phyloP scores from a whole-genome alignment of 1,284 basidiomycete genomes.

The Apiotrichum gamsii region DNA sequence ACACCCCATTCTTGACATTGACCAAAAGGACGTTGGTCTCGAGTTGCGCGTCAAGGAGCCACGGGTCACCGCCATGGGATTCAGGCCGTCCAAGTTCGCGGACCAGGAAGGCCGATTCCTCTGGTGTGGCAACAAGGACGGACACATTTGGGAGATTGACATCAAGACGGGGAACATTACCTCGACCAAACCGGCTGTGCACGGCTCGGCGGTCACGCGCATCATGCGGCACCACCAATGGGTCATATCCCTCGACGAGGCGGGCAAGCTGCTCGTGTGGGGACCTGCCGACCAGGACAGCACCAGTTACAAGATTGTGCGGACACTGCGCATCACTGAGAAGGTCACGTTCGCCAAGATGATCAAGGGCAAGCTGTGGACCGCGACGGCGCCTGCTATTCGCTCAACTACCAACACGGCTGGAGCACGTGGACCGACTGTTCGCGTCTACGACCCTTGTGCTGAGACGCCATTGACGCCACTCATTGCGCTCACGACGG shows the following conservation, averaged over 20 bases:
- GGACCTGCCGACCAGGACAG: conserved; percentile 16
- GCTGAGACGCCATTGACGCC: neutral
- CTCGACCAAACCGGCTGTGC: conserved; percentile 57
- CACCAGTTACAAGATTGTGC: conserved; percentile 49
- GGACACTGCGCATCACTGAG: conserved; percentile 67
- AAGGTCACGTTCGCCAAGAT: conserved; percentile 72
- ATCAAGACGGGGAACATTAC: conserved; percentile 56
- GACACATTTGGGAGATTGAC: conserved; percentile 75
- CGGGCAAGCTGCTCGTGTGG: conserved; percentile 73
- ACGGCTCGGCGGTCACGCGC: conserved; percentile 60
- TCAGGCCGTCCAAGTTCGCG: conserved; percentile 55
- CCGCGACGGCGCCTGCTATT: conserved; percentile 48
- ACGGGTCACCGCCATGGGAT: conserved; percentile 68
- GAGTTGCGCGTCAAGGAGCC: conserved; percentile 58
- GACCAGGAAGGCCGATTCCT: conserved; percentile 52
- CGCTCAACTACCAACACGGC: conserved; percentile 43
- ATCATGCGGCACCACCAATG: conserved; percentile 63
- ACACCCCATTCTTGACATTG: conserved; percentile 52
- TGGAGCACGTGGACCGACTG: conserved; percentile 58
- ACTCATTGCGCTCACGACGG: conserved; percentile 51
- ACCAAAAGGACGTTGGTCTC: conserved; percentile 57
- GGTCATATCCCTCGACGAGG: conserved; percentile 76
- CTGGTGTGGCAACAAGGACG: conserved; percentile 86
- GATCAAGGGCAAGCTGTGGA: conserved; percentile 72
- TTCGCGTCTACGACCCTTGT: conserved; percentile 64